Base-by-base conservation (phyloP, 2,329 filamentous ascomycete genomes). In the Scytalidium sp. region DNA sequence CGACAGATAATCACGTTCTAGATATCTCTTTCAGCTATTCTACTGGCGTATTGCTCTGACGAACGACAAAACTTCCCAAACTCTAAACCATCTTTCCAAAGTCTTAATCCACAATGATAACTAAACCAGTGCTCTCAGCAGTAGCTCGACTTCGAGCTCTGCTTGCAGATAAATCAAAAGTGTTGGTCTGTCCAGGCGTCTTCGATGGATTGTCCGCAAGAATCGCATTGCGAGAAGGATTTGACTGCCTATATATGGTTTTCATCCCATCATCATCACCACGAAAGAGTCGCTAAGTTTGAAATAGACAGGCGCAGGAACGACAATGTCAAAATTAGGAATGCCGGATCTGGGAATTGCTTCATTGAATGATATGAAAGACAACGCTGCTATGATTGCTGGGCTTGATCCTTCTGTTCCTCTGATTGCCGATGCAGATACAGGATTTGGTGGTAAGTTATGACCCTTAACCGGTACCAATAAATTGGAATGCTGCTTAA, bases 121-220 rank as follows among this genome's bases (percentile, higher is more conserved):
- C n/a, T n/a, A n/a, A n/a, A n/a, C n/a, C n/a, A n/a, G n/a, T n/a
- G n/a, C n/a, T n/a, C n/a, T n/a, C n/a, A n/a, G n/a, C n/a, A n/a
- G n/a, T n/a, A n/a, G n/a, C n/a, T n/a, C n/a, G n/a, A n/a, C n/a
- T n/a, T n/a, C n/a, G n/a, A n/a, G n/a, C n/a, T n/a, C n/a, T n/a
- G n/a, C n/a, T n/a, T n/a, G n/a, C n/a, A n/a, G n/a, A n/a, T n/a
- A n/a, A n/a, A n/a, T n/a, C n/a, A n/a, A n/a, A n/a, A n/a, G n/a
- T n/a, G n/a, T n/a, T n/a, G n/a, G 72, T 84, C 4, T 81, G 78
- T 45, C 84, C 84, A 0, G 84, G 84, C 21, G 83, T 88, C 2
- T 85, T 85, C 61, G 84, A 88, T 70, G 84, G 84, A 11, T 75
- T 86, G 46, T 82, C 80, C 2, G 84, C 84, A 1, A 72, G 83